phyloP scores from a whole-genome alignment of 768 basidiomycete species.

The Trametes cinnabarina region DNA sequence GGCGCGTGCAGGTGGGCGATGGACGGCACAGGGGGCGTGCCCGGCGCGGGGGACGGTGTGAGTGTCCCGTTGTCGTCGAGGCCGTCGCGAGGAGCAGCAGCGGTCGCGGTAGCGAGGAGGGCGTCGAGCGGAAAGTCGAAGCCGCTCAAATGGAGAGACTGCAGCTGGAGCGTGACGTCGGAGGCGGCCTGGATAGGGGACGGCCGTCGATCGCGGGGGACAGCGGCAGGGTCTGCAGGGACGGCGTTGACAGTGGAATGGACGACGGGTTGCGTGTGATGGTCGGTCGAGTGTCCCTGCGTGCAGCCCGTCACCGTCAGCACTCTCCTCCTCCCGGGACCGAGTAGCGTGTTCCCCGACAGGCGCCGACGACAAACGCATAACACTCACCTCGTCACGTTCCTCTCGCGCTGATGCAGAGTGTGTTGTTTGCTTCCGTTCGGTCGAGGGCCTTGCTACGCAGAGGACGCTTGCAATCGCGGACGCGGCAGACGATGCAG shows the following conservation, averaged over 20 bases:
- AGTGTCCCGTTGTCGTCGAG: not conserved
- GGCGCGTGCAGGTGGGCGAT: not conserved
- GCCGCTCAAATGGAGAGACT: conserved; percentile 18
- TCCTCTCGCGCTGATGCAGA: not conserved
- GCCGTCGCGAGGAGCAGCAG: too few relatives aligned
- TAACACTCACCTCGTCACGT: not conserved
- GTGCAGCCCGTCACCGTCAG: not conserved
- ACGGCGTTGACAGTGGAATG: too few relatives aligned
- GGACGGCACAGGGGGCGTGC: not conserved
- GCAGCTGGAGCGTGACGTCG: conserved; percentile 4
- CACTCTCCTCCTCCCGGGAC: not conserved
- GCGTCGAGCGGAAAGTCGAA: conserved; percentile 18
- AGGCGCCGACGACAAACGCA: too few relatives aligned
- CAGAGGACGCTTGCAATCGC: not conserved
- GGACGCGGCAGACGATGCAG: not conserved
- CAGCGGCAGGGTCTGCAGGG: too few relatives aligned
- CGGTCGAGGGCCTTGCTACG: too few relatives aligned
- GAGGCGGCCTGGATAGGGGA: not conserved
- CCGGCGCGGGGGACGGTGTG: not conserved
- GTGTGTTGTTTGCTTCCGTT: not conserved
- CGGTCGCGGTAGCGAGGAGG: not conserved
- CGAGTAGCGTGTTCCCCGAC: not conserved
- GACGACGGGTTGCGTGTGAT: not conserved
- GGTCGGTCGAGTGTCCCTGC: not conserved
- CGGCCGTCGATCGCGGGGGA: not conserved